Evolutionary conservation across 306 rosid genomes (phyloP), one percentile per base, ranked within the genome.

Genomic region (Casuarina cunninghamiana): DNA sequence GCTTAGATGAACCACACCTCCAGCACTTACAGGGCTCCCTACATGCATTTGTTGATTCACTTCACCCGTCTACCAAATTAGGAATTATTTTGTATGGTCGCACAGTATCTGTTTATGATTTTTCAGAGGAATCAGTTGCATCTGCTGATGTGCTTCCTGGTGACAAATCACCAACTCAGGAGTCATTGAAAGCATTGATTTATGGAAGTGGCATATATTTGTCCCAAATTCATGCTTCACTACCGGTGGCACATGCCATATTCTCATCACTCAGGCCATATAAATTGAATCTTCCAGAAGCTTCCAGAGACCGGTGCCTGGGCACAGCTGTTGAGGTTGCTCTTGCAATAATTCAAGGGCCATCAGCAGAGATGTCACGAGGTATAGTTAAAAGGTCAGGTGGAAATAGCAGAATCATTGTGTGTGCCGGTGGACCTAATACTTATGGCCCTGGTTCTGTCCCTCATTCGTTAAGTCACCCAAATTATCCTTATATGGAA

Each of bases 101-200:
- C 35, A 91, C 97, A 0, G 97, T 95, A 60, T 95, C 98, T 32
- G 94, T 93, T 57, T 93, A 91, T 72, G 99, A 95, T 84, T 88
- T 93, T 81, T 91, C 96, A 35, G 98, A 91, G 86, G 98, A 88
- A 69, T 86, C 91, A 11, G 71, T 93, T 79, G 97, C 99, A 82
- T 95, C 97, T 77, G 97, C 98, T 61, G 99, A 95, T 76, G 97
- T 95, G 84, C 97, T 95, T 87, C 96, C 94, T 21, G 98, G 98
- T 79, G 93, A 90, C 71, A 93, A 90, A 81, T 87, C 98, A 60
- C 96, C 97, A 11, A 72, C 87, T 72, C 89, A 89, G 76, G 98
- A 96, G 43, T 84, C 90, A 66, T 70, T 89, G 84, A 95, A 93
- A 73, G 88, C 86, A 35, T 81, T 95, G 83, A 88, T 95, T 81